Percentiles rank a stretch among this genome's conserved stretches.
These are phyloP conservation scores for Albugo candida DNA, from an alignment of 352 stramenopile genomes.

Conservation along the genomic window DNA sequence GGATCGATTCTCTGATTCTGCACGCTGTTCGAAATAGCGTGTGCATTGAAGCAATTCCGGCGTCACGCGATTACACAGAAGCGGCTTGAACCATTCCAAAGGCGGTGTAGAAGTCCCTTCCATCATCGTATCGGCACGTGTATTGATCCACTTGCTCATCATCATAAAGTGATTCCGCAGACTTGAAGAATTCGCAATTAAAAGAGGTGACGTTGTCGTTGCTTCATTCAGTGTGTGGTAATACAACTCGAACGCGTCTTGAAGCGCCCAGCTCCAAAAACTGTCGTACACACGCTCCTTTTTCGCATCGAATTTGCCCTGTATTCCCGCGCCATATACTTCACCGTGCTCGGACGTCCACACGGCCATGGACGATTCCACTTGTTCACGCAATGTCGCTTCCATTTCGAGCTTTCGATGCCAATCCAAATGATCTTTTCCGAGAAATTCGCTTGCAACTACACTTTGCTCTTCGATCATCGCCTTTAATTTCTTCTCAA, in stretches of 20 bases:
- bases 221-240: conserved; percentile 17
- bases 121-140: conserved; percentile 19
- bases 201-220: background rate
- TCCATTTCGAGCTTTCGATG: conserved; percentile 30
- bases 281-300: conserved; percentile 63
- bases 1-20: conserved; percentile 18
- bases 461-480: conserved; percentile 39
- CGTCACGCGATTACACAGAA: conserved; percentile 50
- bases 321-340: conserved; percentile 29
- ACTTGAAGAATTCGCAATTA: conserved; percentile 11
- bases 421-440: conserved; percentile 28
- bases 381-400: conserved; percentile 22
- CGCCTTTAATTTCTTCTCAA: conserved; percentile 30
- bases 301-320: conserved; percentile 36
- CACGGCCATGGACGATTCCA: conserved; percentile 26
- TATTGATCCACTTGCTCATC: conserved; percentile 38
- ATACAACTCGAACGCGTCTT: conserved; percentile 47
- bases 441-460: conserved; percentile 24
- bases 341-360: conserved; percentile 41
- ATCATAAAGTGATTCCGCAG: conserved; percentile 23
- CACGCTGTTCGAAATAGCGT: conserved; percentile 26
- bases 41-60: conserved; percentile 31
- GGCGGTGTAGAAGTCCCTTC: conserved; percentile 16
- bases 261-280: conserved; percentile 66
- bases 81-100: conserved; percentile 36